These are phyloP conservation scores for Arabis alpina DNA, from an alignment of 345 rosid species.

Conservation along the genomic window DNA sequence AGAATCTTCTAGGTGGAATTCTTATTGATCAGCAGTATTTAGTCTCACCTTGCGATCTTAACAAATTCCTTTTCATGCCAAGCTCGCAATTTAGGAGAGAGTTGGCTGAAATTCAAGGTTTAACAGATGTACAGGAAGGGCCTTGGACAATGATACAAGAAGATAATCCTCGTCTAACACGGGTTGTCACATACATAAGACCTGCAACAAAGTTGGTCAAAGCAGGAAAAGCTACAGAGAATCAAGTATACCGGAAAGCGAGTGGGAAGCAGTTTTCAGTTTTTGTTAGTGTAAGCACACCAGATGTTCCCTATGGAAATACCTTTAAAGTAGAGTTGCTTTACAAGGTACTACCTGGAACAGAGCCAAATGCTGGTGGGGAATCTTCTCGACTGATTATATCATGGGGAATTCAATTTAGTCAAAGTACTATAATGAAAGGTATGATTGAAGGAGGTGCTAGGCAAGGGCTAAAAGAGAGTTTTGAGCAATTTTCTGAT, in stretches of 20 bases:
- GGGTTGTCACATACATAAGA: conserved; percentile 61
- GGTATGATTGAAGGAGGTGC: conserved; percentile 90
- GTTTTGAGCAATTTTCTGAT: conserved; percentile 66
- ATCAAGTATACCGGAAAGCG: conserved; percentile 70
- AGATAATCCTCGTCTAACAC: conserved; percentile 47
- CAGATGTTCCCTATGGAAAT: conserved; percentile 83
- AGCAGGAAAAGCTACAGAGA: conserved; percentile 78
- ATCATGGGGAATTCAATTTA: conserved; percentile 77
- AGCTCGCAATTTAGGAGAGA: conserved; percentile 70
- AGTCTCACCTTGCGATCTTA: conserved; percentile 54
- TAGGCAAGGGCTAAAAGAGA: conserved; percentile 75
- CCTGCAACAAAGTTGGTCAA: conserved; percentile 80
- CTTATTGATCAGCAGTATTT: conserved; percentile 65
- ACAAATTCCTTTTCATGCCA: conserved; percentile 70
- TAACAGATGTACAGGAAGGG: conserved; percentile 68
- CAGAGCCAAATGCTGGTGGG: conserved; percentile 52
- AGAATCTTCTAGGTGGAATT: conserved; percentile 71
- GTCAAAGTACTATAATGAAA: conserved; percentile 74
- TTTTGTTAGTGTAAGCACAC: conserved; percentile 62
- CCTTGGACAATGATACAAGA: conserved; percentile 69
- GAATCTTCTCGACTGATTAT: conserved; percentile 64
- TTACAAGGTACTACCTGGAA: conserved; percentile 73
- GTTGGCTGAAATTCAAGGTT: conserved; percentile 68
- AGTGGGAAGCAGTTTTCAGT: conserved; percentile 60
- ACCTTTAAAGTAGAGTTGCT: conserved; percentile 71